Conservation (phyloP, 352 stramenopile genomes). For the Phytopythium boreale region DNA sequence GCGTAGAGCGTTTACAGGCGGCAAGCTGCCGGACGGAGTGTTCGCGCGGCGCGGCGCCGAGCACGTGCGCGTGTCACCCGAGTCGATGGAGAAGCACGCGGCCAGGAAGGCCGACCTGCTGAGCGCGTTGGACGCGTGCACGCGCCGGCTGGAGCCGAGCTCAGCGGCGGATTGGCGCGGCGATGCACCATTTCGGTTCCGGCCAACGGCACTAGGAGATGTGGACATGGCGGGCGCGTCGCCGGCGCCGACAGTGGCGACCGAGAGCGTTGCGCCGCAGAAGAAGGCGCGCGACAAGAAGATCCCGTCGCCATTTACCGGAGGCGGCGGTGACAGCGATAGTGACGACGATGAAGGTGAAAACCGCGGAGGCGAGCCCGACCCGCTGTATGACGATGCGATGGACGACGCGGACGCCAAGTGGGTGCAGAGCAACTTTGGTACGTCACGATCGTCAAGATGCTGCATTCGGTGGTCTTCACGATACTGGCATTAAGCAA, state of each 20-base stretch:
- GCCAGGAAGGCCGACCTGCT: constrained; percentile 36
- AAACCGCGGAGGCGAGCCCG: constrained; percentile 23
- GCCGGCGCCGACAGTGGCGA: constrained; percentile 11
- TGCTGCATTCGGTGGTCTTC: no score
- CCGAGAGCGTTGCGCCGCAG: constrained; percentile 28
- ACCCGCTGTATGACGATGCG: constrained; percentile 64
- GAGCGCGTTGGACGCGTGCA: constrained; percentile 39
- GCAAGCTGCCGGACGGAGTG: constrained; percentile 12
- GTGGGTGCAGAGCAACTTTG: constrained; percentile 66
- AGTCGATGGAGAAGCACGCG: constrained; percentile 32
- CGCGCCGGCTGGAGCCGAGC: neutral
- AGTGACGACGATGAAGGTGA: constrained; percentile 9
- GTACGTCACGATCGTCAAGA: constrained; percentile 30
- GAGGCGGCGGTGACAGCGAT: neutral
- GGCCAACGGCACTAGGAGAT: neutral
- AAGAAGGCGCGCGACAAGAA: constrained; percentile 24
- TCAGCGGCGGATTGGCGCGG: constrained; percentile 2
- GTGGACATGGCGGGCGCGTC: constrained; percentile 22
- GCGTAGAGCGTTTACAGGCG: neutral
- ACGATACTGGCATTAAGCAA: no score
- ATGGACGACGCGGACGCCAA: constrained; percentile 66
- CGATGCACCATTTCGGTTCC: constrained; percentile 48
- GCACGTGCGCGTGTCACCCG: constrained; percentile 35
- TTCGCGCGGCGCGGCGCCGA: constrained; percentile 21
- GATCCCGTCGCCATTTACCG: constrained; percentile 5